Evolutionary conservation across 108 stramenopile species (phyloP).

Genomic region (Stephanodiscus triporus): DNA sequence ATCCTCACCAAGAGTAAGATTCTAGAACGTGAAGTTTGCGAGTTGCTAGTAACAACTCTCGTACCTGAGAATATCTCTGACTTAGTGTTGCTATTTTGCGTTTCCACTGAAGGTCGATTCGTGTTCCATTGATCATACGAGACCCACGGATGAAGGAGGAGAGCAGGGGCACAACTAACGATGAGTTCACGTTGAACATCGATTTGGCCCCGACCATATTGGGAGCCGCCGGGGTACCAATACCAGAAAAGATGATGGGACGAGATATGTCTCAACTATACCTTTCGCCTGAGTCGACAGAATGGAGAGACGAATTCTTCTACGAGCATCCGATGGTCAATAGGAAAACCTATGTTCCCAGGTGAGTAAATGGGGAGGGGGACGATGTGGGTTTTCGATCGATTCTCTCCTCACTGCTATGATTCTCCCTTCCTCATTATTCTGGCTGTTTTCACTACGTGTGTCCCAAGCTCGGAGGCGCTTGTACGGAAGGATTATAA

Average conservation of each 20-base stretch:
- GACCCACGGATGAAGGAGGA: constrained; percentile 80
- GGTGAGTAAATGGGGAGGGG: no score
- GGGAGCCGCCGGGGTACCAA: constrained; percentile 59
- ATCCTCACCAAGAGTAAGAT: constrained; percentile 71
- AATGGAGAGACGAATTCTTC: constrained; percentile 65
- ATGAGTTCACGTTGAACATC: constrained; percentile 76
- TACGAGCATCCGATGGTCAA: constrained; percentile 54
- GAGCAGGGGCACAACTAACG: constrained; percentile 57
- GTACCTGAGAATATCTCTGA: no score
- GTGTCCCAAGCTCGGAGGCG: constrained; percentile 46
- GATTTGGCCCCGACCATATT: constrained; percentile 84
- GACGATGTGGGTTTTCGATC: background rate
- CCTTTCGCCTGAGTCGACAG: constrained; percentile 14
- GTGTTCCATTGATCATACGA: constrained; percentile 77
- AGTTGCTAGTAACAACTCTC: background rate
- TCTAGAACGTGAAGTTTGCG: background rate
- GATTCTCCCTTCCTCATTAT: no score
- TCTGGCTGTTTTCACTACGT: no score
- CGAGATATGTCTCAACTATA: constrained; percentile 78
- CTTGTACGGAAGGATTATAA: constrained; percentile 56
- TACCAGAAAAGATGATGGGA: constrained; percentile 72
- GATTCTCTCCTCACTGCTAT: background rate
- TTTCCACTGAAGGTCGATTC: no score
- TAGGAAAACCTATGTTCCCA: background rate
- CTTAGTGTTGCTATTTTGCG: no score